Conservation (phyloP, 768 basidiomycete genomes). For the Boletus huronensis region DNA sequence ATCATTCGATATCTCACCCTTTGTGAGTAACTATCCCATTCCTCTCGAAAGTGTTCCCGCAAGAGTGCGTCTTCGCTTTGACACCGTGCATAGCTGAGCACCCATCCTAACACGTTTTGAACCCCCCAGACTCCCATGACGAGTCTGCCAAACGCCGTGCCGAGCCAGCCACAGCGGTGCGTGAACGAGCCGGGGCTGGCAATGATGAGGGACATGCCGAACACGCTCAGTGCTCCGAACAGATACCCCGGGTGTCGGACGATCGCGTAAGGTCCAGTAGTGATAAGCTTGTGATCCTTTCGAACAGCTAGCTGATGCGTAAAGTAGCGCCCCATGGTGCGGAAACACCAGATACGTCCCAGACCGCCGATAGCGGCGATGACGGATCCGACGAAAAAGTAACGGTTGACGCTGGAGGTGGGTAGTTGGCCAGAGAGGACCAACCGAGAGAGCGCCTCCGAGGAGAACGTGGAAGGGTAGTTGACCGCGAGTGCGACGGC, state of each 20-base stretch:
- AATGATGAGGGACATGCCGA: constrained; percentile 32
- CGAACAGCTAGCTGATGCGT: constrained; percentile 34
- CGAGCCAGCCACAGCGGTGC: constrained; percentile 27
- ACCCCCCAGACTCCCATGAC: constrained; percentile 29
- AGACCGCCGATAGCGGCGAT: constrained; percentile 27
- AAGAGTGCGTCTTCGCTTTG: constrained; percentile 26
- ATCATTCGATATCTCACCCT: constrained; percentile 27
- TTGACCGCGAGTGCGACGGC: constrained; percentile 18
- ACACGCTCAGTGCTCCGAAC: constrained; percentile 19
- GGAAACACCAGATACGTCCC: constrained; percentile 38
- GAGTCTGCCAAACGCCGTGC: constrained; percentile 11
- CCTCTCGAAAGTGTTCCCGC: constrained; percentile 17
- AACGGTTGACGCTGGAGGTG: constrained; percentile 20
- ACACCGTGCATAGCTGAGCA: constrained; percentile 29
- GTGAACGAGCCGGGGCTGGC: constrained; percentile 30
- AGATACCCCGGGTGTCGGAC: constrained; percentile 38
- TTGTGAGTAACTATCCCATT: constrained; percentile 24
- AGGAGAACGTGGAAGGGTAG: constrained; percentile 18
- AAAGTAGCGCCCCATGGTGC: constrained; percentile 32
- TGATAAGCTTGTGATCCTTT: constrained; percentile 31
- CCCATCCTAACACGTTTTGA: constrained; percentile 26
- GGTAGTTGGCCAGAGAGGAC: constrained; percentile 20
- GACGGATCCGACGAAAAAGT: constrained; percentile 29
- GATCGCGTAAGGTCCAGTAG: constrained; percentile 33
- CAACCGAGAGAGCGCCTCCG: constrained; percentile 19